Evolutionary conservation across 176 grass and related monocot genomes (phyloP), one percentile per base, ranked within the genome.

Genomic region (Metroxylon sagu): DNA sequence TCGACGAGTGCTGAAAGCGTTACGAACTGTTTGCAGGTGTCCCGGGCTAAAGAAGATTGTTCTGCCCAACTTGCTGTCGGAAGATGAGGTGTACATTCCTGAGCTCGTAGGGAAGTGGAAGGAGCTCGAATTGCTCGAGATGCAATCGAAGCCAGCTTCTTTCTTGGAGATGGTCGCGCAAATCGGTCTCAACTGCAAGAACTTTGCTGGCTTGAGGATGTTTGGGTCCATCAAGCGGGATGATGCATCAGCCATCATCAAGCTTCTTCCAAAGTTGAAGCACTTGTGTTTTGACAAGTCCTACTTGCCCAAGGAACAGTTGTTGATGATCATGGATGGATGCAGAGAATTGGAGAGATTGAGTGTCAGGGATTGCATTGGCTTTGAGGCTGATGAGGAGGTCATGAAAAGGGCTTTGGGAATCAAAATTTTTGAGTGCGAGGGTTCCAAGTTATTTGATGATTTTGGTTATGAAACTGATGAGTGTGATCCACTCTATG

Each of bases 31-130:
- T 16, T n/a, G 14, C 23, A 59, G 57, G 16, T 59, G 57, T 15
- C 12, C 57, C 15, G 27, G 57, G 16, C 57, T 59, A 16, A 26
- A 30, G 57, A 59, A 59, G 25, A 12, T 59, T 17, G 57, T 59
- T 14, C 3, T 59, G 25, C 57, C 57, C 1, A 59, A 59, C 27
- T 28, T 59, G 15, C 16, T 17, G 25, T 6, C 8, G 4, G 26
- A 14, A 6, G 57, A 59, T 6, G 57, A 59, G 57, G 25, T 15
- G 1, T 14, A 29, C 57, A 28, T 59, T 26, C 57, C 57, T 4
- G 26, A 59, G 57, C 57, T 59, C 15, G 57, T 59, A 28, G 26
- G 23, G 15, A 59, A 59, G 16, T 59, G 57, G 57, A 59, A 59
- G 25, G 57, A 59, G 12, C 57, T 59, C 57, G 25, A 59, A 16